Percentiles rank a stretch among this genome's conserved stretches.
These are phyloP conservation scores for Lindgomyces ingoldianus DNA, from an alignment of 495 filamentous ascomycete genomes.

Conservation along the genomic window DNA sequence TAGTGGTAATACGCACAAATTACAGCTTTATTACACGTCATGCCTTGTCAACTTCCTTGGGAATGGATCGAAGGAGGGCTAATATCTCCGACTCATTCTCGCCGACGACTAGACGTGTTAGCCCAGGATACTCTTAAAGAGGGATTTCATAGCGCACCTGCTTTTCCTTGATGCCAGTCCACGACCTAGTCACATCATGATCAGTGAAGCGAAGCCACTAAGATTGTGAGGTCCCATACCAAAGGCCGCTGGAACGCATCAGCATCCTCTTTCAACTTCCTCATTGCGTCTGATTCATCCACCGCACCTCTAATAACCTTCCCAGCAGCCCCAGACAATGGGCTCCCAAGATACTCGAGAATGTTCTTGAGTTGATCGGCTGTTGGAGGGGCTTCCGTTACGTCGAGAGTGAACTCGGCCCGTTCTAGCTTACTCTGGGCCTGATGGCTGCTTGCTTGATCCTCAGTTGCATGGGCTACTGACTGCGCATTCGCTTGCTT, in stretches of 20 bases:
- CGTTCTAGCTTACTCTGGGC: conserved; percentile 56
- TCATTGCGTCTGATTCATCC: conserved; percentile 72
- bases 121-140: conserved; percentile 2
- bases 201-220: conserved; percentile 45
- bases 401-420: conserved; percentile 78
- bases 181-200: conserved; percentile 55
- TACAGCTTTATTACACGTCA: conserved; percentile 5
- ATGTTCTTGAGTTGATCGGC: conserved; percentile 82
- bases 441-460: conserved; percentile 64
- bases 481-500: conserved; percentile 70
- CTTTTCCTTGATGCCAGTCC: conserved; percentile 90
- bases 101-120: conserved; percentile 55
- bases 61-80: conserved; percentile 66
- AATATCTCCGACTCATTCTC: conserved; percentile 82
- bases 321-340: conserved; percentile 53
- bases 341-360: conserved; percentile 69
- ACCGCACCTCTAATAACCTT: conserved; percentile 71
- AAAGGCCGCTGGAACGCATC: conserved; percentile 68
- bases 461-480: conserved; percentile 59
- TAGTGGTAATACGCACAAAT: too few species aligned
- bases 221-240: conserved; percentile 56
- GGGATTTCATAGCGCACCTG: conserved; percentile 46
- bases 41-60: conserved; percentile 48
- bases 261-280: conserved; percentile 58
- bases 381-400: conserved; percentile 80